phyloP scores from a whole-genome alignment of 768 basidiomycete genomes.

The Leucocoprinus sp. region DNA sequence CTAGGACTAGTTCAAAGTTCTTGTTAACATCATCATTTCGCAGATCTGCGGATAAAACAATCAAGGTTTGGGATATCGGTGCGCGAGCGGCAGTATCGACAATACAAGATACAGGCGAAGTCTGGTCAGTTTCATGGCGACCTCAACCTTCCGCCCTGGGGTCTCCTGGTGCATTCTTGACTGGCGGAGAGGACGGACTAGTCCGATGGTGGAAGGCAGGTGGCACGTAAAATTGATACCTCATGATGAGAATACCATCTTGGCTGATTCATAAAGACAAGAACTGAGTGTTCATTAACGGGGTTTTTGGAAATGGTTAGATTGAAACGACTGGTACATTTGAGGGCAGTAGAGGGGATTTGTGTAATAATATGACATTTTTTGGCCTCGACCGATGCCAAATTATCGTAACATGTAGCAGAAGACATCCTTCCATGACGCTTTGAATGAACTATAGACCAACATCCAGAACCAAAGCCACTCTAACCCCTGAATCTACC shows the following conservation, averaged over 20 bases:
- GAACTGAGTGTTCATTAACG: background rate
- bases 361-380: too few relatives aligned
- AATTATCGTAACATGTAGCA: too few relatives aligned
- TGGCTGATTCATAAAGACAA: background rate
- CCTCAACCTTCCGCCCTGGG: constrained; percentile 50
- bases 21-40: background rate
- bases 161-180: constrained; percentile 60
- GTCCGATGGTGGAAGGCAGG: constrained; percentile 77
- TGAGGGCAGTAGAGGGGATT: too few relatives aligned
- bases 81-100: constrained; percentile 71
- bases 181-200: constrained; percentile 65
- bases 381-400: too few relatives aligned
- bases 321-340: background rate
- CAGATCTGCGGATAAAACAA: constrained; percentile 59
- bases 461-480: too few relatives aligned
- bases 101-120: constrained; percentile 69
- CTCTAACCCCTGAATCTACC: too few relatives aligned
- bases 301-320: background rate
- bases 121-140: constrained; percentile 80
- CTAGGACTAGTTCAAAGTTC: too few relatives aligned
- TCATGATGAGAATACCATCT: constrained; percentile 1
- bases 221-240: constrained; percentile 27
- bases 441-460: too few relatives aligned
- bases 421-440: too few relatives aligned
- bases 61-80: constrained; percentile 82